A percentile compares a stretch with the other conserved stretches of the same genome.
phyloP scores from a whole-genome alignment of 192 early-diverging fungal genomes.

The Kickxella alabastrina region DNA sequence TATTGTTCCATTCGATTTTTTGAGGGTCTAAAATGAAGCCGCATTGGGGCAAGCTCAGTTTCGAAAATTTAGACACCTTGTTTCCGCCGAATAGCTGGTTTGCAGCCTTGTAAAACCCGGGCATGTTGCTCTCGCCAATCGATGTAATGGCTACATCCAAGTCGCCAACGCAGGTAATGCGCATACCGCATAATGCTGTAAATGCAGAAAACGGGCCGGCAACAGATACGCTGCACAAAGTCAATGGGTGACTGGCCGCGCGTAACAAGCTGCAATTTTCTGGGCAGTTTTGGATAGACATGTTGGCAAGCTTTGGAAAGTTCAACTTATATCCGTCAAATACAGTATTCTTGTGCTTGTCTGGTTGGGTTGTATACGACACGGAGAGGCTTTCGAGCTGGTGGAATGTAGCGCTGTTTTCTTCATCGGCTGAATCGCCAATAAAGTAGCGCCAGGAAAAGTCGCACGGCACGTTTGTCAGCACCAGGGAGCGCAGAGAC shows the following conservation, averaged over 20 bases:
- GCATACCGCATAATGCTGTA: neutral
- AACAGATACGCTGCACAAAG: neutral
- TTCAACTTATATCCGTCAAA: neutral
- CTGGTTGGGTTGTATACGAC: neutral
- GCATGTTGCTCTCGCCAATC: neutral
- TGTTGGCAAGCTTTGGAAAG: neutral
- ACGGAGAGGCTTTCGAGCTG: neutral
- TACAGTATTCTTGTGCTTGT: neutral
- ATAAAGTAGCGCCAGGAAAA: constrained; percentile 5
- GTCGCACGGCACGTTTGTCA: constrained; percentile 2
- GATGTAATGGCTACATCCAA: neutral
- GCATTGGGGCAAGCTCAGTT: neutral
- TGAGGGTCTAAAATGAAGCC: neutral
- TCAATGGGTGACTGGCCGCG: neutral
- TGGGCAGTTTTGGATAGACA: neutral
- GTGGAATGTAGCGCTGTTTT: neutral
- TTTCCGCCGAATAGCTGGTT: neutral
- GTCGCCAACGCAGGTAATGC: neutral
- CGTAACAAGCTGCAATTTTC: neutral
- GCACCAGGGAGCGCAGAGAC: neutral
- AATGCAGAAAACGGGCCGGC: neutral
- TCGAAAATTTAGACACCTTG: neutral
- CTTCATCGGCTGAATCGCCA: neutral
- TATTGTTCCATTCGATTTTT: neutral
- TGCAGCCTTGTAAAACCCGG: neutral